Evolutionary conservation across 2,329 filamentous ascomycete species (phyloP).

Genomic region (Emmonsiellopsis sp.): DNA sequence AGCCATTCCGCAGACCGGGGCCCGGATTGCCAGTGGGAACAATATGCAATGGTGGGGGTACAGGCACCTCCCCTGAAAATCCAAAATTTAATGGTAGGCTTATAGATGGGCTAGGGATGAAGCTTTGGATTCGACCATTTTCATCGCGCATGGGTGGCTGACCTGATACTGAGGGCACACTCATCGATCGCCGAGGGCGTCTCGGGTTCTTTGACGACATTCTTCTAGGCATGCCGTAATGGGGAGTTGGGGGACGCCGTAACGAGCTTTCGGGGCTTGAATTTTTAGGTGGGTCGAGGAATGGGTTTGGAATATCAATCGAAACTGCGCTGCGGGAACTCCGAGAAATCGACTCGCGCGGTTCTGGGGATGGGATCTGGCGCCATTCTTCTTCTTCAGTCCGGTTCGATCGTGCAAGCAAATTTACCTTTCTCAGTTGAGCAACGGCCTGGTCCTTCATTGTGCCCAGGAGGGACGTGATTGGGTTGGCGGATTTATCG

Average conservation of each 20-base stretch:
- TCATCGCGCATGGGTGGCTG: not conserved
- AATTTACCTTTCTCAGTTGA: not conserved
- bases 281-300: not conserved
- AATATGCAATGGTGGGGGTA: not conserved
- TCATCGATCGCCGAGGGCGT: not conserved
- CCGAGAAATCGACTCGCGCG: not conserved
- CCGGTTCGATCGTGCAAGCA: not conserved
- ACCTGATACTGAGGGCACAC: not conserved
- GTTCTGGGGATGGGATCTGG: not conserved
- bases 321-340: not conserved
- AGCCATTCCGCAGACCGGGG: not conserved
- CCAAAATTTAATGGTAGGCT: conserved; percentile 6
- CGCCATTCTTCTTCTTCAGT: not conserved
- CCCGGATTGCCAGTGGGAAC: not conserved
- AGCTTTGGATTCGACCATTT: conserved; percentile 2
- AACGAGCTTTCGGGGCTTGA: not conserved
- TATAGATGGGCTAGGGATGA: conserved; percentile 7
- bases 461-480: not conserved
- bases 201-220: not conserved
- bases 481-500: not conserved
- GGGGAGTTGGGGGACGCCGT: not conserved
- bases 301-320: not conserved
- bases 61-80: not conserved
- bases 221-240: not conserved
- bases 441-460: not conserved